phyloP scores from a whole-genome alignment of 805 yeast genomes.

The Kodamaea hsintzibuensis region DNA sequence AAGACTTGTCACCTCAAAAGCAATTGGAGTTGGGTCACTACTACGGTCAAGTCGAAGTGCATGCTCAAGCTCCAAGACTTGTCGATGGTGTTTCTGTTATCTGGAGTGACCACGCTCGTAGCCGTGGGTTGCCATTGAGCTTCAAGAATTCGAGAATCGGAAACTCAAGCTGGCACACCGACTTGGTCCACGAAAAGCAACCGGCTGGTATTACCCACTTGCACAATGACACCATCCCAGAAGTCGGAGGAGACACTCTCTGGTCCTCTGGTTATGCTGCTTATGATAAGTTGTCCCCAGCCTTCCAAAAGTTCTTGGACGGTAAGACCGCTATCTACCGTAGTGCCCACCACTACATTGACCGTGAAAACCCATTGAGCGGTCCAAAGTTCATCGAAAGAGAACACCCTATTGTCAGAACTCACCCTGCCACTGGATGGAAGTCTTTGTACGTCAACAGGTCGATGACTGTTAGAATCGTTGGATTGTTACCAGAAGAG shows the following conservation, averaged over 20 bases:
- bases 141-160: conserved; percentile 29
- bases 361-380: conserved; percentile 33
- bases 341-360: conserved; percentile 41
- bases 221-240: conserved; percentile 35
- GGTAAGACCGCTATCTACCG: conserved; percentile 49
- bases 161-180: conserved; percentile 37
- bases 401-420: conserved; percentile 32
- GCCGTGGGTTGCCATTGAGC: conserved; percentile 27
- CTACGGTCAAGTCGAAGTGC: conserved; percentile 31
- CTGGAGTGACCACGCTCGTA: conserved; percentile 32
- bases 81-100: conserved; percentile 31
- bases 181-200: conserved; percentile 36
- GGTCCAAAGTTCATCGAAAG: conserved; percentile 31
- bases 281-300: conserved; percentile 55
- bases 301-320: conserved; percentile 50
- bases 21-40: conserved; percentile 32
- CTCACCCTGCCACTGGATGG: conserved; percentile 38
- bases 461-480: conserved; percentile 31
- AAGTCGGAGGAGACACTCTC: conserved; percentile 56
- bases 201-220: conserved; percentile 42
- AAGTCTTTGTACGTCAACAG: conserved; percentile 31
- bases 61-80: conserved; percentile 19
- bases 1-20: conserved; percentile 31
- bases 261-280: conserved; percentile 62
- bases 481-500: conserved; percentile 31